Percentiles rank a stretch among this genome's conserved stretches.
phyloP scores from a whole-genome alignment of 2,329 filamentous ascomycete species.

The Cladophialophora yegresii region DNA sequence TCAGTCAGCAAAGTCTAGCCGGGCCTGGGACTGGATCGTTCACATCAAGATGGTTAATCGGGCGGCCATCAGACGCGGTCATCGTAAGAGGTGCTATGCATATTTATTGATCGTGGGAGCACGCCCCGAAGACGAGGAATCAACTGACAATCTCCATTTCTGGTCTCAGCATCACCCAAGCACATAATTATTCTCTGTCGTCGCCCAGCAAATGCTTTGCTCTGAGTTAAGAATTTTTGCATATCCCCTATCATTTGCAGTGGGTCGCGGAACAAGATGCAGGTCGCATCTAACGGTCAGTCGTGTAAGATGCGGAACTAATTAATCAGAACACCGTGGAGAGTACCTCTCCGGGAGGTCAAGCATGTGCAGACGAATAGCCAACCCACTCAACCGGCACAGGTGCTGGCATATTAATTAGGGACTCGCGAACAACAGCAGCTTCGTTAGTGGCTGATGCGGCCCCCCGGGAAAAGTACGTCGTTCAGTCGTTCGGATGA shows the following conservation, averaged over 20 bases:
- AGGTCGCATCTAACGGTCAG: neutral
- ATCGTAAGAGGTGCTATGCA: neutral
- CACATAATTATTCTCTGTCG: neutral
- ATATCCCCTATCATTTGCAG: neutral
- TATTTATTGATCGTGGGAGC: neutral
- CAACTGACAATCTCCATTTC: neutral
- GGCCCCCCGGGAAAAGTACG: too few relatives aligned
- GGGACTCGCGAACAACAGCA: neutral
- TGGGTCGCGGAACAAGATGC: neutral
- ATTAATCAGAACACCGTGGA: neutral
- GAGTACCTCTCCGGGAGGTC: neutral
- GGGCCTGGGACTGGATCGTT: neutral
- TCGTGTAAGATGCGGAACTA: neutral
- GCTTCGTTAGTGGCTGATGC: neutral
- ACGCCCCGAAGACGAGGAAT: neutral
- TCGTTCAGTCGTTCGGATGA: neutral
- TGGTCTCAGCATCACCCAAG: too few relatives aligned
- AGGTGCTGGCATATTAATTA: neutral
- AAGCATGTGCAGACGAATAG: neutral
- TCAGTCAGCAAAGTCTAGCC: slow-evolving; percentile 18
- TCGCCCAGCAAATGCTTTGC: neutral
- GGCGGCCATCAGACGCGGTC: neutral
- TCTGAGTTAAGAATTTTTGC: neutral
- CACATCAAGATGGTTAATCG: neutral
- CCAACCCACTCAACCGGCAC: neutral